These are phyloP conservation scores for Chaetomium olivaceum DNA, from an alignment of 2,329 filamentous ascomycete species.

Conservation along the genomic window DNA sequence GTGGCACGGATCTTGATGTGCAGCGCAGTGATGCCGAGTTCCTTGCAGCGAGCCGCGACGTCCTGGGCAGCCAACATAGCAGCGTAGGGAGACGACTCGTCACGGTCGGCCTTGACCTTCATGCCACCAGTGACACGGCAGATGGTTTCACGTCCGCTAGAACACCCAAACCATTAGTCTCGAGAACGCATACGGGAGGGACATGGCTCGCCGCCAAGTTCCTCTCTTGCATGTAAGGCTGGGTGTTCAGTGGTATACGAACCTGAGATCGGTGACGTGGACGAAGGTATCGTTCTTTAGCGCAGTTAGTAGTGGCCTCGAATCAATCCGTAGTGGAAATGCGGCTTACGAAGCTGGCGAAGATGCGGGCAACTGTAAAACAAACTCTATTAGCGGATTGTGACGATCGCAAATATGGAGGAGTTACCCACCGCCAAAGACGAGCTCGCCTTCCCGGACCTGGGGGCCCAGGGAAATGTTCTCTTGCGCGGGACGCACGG, in stretches of 20 bases:
- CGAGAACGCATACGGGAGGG: slow-evolving; percentile 13
- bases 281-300: slow-evolving; percentile 78
- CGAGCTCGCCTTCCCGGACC: slow-evolving; percentile 85
- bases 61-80: slow-evolving; percentile 99
- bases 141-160: slow-evolving; percentile 99
- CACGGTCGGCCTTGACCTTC: slow-evolving; percentile 99
- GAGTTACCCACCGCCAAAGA: slow-evolving; percentile 68
- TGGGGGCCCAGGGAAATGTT: slow-evolving; percentile 98
- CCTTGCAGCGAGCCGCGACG: slow-evolving; percentile 82
- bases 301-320: slow-evolving; percentile 10
- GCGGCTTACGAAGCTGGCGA: slow-evolving; percentile 70
- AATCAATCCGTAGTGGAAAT: neutral
- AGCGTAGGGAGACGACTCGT: slow-evolving; percentile 99
- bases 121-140: slow-evolving; percentile 99
- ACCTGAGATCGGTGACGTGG: slow-evolving; percentile 99
- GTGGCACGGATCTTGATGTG: slow-evolving; percentile 99
- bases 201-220: slow-evolving; percentile 3
- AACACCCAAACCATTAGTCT: slow-evolving; percentile 69
- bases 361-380: slow-evolving; percentile 76
- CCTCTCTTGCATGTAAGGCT: slow-evolving; percentile 20
- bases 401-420: neutral
- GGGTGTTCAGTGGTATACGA: slow-evolving; percentile 44
- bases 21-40: slow-evolving; percentile 79
- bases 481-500: slow-evolving; percentile 80
- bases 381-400: slow-evolving; percentile 10